Conservation (phyloP, 2,329 filamentous ascomycete genomes). For the Tolypocladium ovalisporum region DNA sequence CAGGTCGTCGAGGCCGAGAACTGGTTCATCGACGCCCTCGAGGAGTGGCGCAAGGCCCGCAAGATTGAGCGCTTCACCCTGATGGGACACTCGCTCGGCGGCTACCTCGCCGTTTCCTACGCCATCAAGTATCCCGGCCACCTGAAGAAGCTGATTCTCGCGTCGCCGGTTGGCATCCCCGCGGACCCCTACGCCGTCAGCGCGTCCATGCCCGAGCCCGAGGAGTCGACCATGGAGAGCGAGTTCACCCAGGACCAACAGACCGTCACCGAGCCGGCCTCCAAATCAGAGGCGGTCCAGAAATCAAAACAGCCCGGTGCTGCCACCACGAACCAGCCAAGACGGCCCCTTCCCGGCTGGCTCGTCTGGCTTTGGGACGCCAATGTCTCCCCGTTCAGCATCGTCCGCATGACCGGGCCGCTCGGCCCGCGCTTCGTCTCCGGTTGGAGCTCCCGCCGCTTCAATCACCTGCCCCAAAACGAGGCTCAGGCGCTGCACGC, state of each 20-base stretch:
- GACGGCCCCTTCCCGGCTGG: slow-evolving; percentile 67
- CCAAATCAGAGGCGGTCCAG: neutral
- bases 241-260: slow-evolving; percentile 72
- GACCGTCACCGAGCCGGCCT: slow-evolving; percentile 24
- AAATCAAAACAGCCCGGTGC: slow-evolving; percentile 23
- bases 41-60: slow-evolving; percentile 85
- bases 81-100: slow-evolving; percentile 84
- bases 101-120: slow-evolving; percentile 91
- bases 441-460: slow-evolving; percentile 87
- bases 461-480: slow-evolving; percentile 71
- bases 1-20: slow-evolving; percentile 84
- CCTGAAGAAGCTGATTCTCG: slow-evolving; percentile 91
- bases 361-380: slow-evolving; percentile 91
- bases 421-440: slow-evolving; percentile 86
- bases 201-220: slow-evolving; percentile 68
- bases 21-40: slow-evolving; percentile 92
- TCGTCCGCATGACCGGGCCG: slow-evolving; percentile 80
- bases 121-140: slow-evolving; percentile 92
- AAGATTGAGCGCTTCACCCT: slow-evolving; percentile 91
- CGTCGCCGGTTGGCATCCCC: slow-evolving; percentile 87
- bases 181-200: slow-evolving; percentile 85
- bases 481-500: slow-evolving; percentile 82
- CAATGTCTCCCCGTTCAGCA: slow-evolving; percentile 88
- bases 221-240: slow-evolving; percentile 59
- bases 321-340: slow-evolving; percentile 21